Percentiles rank a stretch among this genome's conserved stretches.
Conservation (phyloP, 495 filamentous ascomycete species). For the Thozetella sp. region DNA sequence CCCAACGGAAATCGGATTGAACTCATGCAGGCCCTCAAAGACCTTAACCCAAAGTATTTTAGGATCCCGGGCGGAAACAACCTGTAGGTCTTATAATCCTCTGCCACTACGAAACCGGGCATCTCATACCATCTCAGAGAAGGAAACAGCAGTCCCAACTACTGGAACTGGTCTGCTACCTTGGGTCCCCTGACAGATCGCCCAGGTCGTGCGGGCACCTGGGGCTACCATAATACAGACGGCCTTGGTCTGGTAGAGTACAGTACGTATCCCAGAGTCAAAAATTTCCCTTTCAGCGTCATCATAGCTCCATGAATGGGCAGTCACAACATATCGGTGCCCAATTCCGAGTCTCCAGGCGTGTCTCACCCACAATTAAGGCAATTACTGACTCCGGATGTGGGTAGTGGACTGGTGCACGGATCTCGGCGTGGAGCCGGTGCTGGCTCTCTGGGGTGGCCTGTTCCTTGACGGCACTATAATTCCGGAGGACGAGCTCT, state of each 20-base stretch:
- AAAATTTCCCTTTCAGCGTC: conserved; percentile 17
- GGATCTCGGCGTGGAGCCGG: conserved; percentile 1
- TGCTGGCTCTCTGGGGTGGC: conserved; percentile 56
- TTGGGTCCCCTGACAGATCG: conserved; percentile 65
- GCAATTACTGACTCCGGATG: not conserved
- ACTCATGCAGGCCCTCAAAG: conserved; percentile 55
- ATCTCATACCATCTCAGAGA: conserved; percentile 28
- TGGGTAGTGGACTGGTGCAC: not conserved
- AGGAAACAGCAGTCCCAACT: conserved; percentile 47
- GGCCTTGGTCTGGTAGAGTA: conserved; percentile 67
- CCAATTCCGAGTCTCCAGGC: too few relatives aligned
- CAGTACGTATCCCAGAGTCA: conserved; percentile 64
- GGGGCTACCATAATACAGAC: conserved; percentile 64
- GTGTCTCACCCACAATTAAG: too few relatives aligned
- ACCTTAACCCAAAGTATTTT: conserved; percentile 57
- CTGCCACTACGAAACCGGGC: not conserved
- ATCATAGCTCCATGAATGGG: not conserved
- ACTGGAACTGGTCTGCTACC: conserved; percentile 72
- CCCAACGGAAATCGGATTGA: conserved; percentile 65
- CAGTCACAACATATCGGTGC: too few relatives aligned
- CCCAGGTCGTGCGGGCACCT: conserved; percentile 61
- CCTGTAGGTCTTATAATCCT: conserved; percentile 22
- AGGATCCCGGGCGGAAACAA: conserved; percentile 72
- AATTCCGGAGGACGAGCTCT: conserved; percentile 36
- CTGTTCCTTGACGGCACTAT: conserved; percentile 59